phyloP scores from a whole-genome alignment of 164 flowering plant genomes.

The Euptelea pleiosperma region DNA sequence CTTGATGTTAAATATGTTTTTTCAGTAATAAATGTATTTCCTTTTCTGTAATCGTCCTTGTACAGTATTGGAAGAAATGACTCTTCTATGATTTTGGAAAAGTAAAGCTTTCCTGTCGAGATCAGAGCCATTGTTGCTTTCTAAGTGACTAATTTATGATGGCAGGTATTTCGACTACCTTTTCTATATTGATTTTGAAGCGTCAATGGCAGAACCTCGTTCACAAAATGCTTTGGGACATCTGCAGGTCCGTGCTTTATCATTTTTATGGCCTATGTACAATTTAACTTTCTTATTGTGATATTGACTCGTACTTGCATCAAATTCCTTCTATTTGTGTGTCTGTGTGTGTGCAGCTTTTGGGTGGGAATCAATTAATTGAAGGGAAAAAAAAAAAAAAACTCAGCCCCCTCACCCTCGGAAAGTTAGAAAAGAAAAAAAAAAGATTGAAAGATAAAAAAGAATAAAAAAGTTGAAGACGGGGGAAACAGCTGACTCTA shows the following conservation, averaged over 20 bases:
- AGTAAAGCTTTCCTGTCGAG: neutral
- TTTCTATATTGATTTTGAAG: conserved; percentile 91
- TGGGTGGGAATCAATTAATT: no score
- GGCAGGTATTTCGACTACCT: conserved; percentile 93
- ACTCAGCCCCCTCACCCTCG: no score
- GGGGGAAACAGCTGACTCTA: no score
- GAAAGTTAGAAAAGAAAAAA: no score
- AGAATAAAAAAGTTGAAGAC: no score
- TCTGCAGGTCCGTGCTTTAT: conserved; percentile 63
- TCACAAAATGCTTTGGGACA: conserved; percentile 85
- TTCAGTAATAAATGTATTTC: neutral
- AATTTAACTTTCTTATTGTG: no score
- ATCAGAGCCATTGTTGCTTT: neutral
- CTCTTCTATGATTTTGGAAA: neutral
- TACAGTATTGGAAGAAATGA: neutral
- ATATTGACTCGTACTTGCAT: no score
- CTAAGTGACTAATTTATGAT: conserved; percentile 17
- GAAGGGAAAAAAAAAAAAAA: no score
- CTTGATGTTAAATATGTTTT: neutral
- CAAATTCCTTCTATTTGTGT: no score
- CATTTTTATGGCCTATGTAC: no score
- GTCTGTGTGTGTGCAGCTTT: no score
- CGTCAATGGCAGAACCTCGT: conserved; percentile 92
- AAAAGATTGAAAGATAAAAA: no score
- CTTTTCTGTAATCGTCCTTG: neutral